phyloP scores from a whole-genome alignment of 352 stramenopile genomes.

The Pythium utonaiense region DNA sequence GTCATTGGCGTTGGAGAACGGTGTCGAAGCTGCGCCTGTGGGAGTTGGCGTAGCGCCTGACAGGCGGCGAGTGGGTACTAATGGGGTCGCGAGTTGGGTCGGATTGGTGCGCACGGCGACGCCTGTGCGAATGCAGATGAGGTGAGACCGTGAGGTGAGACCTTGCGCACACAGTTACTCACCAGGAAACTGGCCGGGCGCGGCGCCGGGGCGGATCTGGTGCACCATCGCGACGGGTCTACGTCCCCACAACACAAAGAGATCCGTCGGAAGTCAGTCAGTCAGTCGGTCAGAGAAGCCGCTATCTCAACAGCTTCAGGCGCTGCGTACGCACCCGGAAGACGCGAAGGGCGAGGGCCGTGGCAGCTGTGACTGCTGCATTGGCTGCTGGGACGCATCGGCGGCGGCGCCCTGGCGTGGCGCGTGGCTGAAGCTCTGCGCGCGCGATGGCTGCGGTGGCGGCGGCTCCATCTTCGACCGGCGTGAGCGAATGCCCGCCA shows the following conservation, averaged over 20 bases:
- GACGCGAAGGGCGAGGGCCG: slow-evolving; percentile 17
- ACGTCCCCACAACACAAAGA: neutral
- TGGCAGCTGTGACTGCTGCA: slow-evolving; percentile 5
- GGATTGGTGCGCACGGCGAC: slow-evolving; percentile 37
- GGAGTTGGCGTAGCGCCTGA: slow-evolving; percentile 17
- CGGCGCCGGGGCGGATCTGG: slow-evolving; percentile 21
- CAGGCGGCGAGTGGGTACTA: slow-evolving; percentile 38
- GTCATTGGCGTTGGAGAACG: slow-evolving; percentile 6
- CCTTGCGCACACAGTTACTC: neutral
- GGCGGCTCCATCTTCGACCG: neutral
- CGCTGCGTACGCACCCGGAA: slow-evolving; percentile 3
- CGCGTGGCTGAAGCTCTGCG: slow-evolving; percentile 11
- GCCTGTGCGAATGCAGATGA: slow-evolving; percentile 23
- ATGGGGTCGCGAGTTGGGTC: slow-evolving; percentile 57
- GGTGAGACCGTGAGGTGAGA: neutral
- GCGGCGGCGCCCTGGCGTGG: neutral
- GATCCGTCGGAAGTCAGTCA: neutral
- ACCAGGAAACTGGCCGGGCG: slow-evolving; percentile 28
- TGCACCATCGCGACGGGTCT: slow-evolving; percentile 35
- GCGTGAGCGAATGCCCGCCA: too few relatives aligned
- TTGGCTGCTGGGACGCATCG: neutral
- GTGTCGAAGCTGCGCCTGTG: slow-evolving; percentile 5
- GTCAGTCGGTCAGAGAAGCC: too few relatives aligned
- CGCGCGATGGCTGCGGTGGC: neutral
- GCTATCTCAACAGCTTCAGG: too few relatives aligned